A percentile compares a stretch with the other conserved stretches of the same genome.
These are phyloP conservation scores for Diaporthe sp. DNA, from an alignment of 2,329 filamentous ascomycete genomes.

Conservation along the genomic window DNA sequence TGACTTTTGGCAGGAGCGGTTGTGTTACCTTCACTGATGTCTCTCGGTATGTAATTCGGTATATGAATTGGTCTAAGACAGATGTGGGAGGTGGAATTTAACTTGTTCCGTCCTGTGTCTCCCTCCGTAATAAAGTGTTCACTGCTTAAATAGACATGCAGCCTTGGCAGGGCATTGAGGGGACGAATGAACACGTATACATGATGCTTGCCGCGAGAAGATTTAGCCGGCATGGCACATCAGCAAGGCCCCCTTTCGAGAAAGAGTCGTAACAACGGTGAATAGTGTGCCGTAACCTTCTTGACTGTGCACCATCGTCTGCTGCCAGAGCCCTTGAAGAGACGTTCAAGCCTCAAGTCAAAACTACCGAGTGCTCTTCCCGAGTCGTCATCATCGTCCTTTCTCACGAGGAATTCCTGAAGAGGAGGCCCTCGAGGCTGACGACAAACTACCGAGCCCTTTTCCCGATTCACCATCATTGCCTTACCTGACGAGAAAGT, in stretches of 20 bases:
- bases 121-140: background rate
- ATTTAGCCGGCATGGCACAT: background rate
- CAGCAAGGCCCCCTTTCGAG: background rate
- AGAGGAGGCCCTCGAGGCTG: background rate
- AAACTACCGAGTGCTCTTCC: background rate
- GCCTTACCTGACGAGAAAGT: background rate
- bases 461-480: background rate
- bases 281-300: background rate
- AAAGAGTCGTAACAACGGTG: background rate
- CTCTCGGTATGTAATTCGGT: background rate
- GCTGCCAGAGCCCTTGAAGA: background rate
- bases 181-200: background rate
- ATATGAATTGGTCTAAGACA: background rate
- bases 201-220: background rate
- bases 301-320: background rate
- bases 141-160: background rate
- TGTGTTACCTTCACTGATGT: background rate
- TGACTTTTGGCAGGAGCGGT: background rate
- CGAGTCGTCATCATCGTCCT: background rate
- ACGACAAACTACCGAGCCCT: background rate
- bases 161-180: background rate
- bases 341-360: background rate
- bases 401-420: background rate
- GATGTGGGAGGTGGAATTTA: background rate
- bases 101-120: background rate